Evolutionary conservation across 805 yeast species (phyloP).

Genomic region (Monosporozyma unispora): DNA sequence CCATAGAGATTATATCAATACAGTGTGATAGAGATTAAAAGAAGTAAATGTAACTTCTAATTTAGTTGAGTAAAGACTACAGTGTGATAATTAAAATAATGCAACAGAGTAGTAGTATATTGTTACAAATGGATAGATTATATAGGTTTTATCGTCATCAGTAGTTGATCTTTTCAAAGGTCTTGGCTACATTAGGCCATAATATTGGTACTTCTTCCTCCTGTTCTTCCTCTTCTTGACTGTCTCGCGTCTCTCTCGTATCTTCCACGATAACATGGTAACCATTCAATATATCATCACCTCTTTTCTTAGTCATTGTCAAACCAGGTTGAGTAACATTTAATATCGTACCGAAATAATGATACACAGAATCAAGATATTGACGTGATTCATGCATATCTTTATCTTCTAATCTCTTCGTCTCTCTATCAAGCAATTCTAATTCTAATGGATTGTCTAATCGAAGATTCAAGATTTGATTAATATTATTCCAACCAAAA

Average conservation of each 20-base stretch:
- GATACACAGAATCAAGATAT: constrained; percentile 12
- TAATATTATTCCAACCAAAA: not conserved
- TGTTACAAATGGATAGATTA: too few species aligned
- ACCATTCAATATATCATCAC: not conserved
- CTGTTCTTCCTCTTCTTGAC: not conserved
- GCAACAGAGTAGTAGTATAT: too few species aligned
- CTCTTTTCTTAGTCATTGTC: not conserved
- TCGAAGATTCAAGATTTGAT: not conserved
- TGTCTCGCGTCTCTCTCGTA: not conserved
- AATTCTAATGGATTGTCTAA: constrained; percentile 21
- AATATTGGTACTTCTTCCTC: not conserved
- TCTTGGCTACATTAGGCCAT: not conserved
- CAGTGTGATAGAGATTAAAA: too few species aligned
- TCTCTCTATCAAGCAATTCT: constrained; percentile 20
- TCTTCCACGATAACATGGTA: not conserved
- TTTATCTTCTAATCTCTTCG: constrained; percentile 8
- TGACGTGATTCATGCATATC: constrained; percentile 13
- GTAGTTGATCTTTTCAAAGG: not conserved
- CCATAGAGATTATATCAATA: too few species aligned
- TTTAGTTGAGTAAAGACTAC: too few species aligned
- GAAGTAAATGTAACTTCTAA: too few species aligned
- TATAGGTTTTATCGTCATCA: too few species aligned
- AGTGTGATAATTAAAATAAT: too few species aligned
- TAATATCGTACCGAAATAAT: constrained; percentile 5
- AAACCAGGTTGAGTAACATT: not conserved